These are phyloP conservation scores for Penicillium argentinense DNA, from an alignment of 495 filamentous ascomycete genomes.

Conservation along the genomic window DNA sequence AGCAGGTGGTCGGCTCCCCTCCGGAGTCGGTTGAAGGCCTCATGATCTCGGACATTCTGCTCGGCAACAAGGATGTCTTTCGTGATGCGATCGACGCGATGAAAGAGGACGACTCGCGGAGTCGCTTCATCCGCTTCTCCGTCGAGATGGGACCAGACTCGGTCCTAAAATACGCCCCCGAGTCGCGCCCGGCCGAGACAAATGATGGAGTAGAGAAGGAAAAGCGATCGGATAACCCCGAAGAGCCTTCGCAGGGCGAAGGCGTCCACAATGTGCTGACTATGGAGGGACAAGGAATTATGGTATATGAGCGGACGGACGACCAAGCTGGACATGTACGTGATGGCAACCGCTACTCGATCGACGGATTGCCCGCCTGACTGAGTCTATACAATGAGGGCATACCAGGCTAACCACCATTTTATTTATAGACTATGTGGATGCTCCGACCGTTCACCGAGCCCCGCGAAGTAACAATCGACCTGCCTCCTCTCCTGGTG, in stretches of 20 bases:
- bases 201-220: constrained; percentile 10
- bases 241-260: constrained; percentile 42
- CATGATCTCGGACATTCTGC: constrained; percentile 75
- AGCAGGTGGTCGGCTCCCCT: constrained; percentile 81
- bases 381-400: no score
- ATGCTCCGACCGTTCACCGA: constrained; percentile 94
- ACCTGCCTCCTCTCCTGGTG: constrained; percentile 86
- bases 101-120: constrained; percentile 88
- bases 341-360: constrained; percentile 11
- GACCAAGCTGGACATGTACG: constrained; percentile 86
- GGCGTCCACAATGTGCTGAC: constrained; percentile 60
- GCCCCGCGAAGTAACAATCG: constrained; percentile 89
- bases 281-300: constrained; percentile 94
- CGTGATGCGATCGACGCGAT: constrained; percentile 79
- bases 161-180: constrained; percentile 56
- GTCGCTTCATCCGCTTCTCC: constrained; percentile 86
- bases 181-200: constrained; percentile 27
- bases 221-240: constrained; percentile 22
- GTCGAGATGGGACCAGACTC: constrained; percentile 73
- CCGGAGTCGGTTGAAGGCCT: constrained; percentile 72
- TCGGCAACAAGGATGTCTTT: constrained; percentile 78
- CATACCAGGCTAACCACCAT: no score
- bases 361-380: no score
- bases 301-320: constrained; percentile 89
- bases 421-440: constrained; percentile 84